These are phyloP conservation scores for Lactarius psammicola DNA, from an alignment of 768 basidiomycete species.

Conservation along the genomic window DNA sequence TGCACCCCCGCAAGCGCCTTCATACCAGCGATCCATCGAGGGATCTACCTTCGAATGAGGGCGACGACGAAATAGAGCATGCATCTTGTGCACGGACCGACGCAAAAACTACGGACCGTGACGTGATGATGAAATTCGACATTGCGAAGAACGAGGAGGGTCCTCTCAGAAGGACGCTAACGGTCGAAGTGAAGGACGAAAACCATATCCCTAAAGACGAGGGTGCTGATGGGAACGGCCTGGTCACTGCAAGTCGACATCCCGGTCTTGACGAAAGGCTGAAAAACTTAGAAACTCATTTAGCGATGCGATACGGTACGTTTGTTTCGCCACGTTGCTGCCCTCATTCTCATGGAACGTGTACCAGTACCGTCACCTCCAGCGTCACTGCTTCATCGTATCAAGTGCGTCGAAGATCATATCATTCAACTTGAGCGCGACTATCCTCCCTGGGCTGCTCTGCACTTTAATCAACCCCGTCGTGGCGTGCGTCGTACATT, in stretches of 20 bases:
- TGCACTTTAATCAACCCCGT: conserved; percentile 85
- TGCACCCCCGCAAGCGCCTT: conserved; percentile 56
- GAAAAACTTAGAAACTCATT: conserved; percentile 64
- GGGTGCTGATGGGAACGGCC: conserved; percentile 29
- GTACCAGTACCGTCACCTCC: conserved; percentile 67
- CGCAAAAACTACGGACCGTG: conserved; percentile 66
- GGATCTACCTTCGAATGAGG: conserved; percentile 24
- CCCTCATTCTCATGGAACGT: conserved; percentile 6
- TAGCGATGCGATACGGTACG: conserved; percentile 71
- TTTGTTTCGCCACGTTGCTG: background rate
- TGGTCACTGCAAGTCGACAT: conserved; percentile 45
- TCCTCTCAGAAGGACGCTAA: conserved; percentile 61
- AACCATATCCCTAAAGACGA: background rate
- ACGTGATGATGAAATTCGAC: conserved; percentile 82
- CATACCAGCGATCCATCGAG: conserved; percentile 32
- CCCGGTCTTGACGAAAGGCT: conserved; percentile 66
- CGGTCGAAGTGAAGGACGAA: conserved; percentile 30
- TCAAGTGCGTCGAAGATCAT: conserved; percentile 75
- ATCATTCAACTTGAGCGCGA: conserved; percentile 74
- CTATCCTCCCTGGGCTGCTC: conserved; percentile 83
- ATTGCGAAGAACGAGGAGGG: conserved; percentile 84
- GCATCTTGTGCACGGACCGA: conserved; percentile 72
- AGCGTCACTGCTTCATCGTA: conserved; percentile 56
- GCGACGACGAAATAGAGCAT: conserved; percentile 33
- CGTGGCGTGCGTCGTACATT: conserved; percentile 57